These are phyloP conservation scores for Cyclostephanos tholiformis DNA, from an alignment of 108 stramenopile genomes.

Conservation along the genomic window DNA sequence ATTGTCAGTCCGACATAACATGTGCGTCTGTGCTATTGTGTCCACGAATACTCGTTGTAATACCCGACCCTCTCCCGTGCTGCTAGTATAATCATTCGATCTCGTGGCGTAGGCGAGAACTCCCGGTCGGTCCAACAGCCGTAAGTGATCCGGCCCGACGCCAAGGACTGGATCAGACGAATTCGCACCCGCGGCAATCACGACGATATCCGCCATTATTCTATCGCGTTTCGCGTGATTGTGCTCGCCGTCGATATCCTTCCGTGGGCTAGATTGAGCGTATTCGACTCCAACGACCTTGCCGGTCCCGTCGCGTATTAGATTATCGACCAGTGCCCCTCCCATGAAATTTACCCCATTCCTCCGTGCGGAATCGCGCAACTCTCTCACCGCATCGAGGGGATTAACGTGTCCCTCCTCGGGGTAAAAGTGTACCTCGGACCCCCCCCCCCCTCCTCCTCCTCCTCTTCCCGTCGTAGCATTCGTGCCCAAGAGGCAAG, in stretches of 20 bases:
- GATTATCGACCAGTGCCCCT: conserved; percentile 29
- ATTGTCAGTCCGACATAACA: conserved; percentile 59
- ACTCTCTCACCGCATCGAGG: conserved; percentile 32
- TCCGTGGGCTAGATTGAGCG: not conserved
- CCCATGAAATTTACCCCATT: conserved; percentile 49
- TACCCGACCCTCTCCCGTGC: not conserved
- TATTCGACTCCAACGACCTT: conserved; percentile 33
- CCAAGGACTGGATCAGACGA: conserved; percentile 39
- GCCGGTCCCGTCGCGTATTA: conserved; percentile 36
- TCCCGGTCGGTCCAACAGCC: conserved; percentile 52
- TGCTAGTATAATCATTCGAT: not conserved
- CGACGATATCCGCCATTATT: conserved; percentile 45
- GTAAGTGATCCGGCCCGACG: conserved; percentile 30
- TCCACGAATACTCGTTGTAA: conserved; percentile 59
- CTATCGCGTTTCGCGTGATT: not conserved
- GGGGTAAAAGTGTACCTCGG: conserved; percentile 57
- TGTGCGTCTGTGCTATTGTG: conserved; percentile 56
- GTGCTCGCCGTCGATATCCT: not conserved
- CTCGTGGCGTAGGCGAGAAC: conserved; percentile 41
- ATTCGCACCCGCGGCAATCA: conserved; percentile 57
- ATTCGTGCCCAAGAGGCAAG: conserved; percentile 12
- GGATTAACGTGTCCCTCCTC: conserved; percentile 73
- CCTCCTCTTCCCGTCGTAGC: not conserved
- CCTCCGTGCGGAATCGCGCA: conserved; percentile 38
- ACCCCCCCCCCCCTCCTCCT: conserved; percentile 23